Evolutionary conservation across 2,329 filamentous ascomycete genomes (phyloP), one percentile per base, ranked within the genome.

Genomic region (Didymella pomorum): DNA sequence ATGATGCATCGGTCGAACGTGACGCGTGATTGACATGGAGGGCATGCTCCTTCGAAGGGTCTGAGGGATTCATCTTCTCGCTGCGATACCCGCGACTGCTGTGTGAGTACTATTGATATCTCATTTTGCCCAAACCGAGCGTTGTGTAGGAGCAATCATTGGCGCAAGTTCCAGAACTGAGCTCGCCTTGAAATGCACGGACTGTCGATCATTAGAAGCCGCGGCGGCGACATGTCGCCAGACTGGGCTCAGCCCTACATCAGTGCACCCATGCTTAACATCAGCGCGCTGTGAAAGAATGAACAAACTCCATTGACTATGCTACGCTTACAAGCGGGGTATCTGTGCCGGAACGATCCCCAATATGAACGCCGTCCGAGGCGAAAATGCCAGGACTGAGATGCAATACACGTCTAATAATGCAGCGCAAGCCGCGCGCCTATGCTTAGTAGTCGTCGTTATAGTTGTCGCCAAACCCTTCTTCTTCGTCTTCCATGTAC

Each of bases 401-500:
- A 29, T 43, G 45, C 26, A 50, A 54, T 28, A 2, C 46, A 28
- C 23, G 44, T 43, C 20, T 20, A 52, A 23, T 14, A 33, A 31
- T 4, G 25, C 46, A 10, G 33, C 25, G 10, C 35, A 28, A 42
- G 14, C 26, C 48, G 42, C 48, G 42, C 18, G n/a, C 18, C 21
- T 25, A 56, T 14, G 26, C 39, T 47, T 48, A 63, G 28, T 66
- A 71, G 37, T 71, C 66, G 29, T 72, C 64, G 26, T 69, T 64
- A 35, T 64, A 76, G 58, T 81, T 77, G n/a, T 80, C 77, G 8
- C 74, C 70, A 31, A 74, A 74, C 33, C 79, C 78, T 52, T 77
- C 75, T 52, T 81, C 79, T 51, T 80, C 76, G 42, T 78, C 74
- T 29, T 78, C 74, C 46, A 79, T 63, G 28, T 79, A 78, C 56